These are phyloP conservation scores for Taphrina deformans DNA, from an alignment of 1,139 yeast genomes.

Conservation along the genomic window DNA sequence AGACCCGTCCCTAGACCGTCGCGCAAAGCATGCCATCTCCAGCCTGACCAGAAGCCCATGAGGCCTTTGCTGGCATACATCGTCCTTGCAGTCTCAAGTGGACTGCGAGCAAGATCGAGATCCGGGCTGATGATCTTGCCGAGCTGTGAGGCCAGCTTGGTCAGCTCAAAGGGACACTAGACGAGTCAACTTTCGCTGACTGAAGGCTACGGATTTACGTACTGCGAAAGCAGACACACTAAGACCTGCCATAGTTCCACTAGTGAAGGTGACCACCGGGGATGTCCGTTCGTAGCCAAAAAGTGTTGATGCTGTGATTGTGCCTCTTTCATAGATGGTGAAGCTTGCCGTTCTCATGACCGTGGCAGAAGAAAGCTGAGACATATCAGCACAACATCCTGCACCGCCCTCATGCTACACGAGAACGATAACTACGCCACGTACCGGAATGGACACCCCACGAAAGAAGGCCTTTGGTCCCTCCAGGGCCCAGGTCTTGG, in stretches of 20 bases:
- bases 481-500: constrained; percentile 58
- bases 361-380: constrained; percentile 57
- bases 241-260: constrained; percentile 32
- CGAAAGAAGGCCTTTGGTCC: constrained; percentile 73
- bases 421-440: not conserved
- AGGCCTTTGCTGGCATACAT: constrained; percentile 61
- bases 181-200: constrained; percentile 53
- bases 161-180: constrained; percentile 80
- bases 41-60: constrained; percentile 70
- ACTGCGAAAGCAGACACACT: constrained; percentile 54
- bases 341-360: constrained; percentile 67
- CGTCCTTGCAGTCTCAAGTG: constrained; percentile 2
- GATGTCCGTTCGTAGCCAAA: not conserved
- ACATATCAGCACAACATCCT: not conserved
- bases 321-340: constrained; percentile 59
- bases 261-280: constrained; percentile 31
- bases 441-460: constrained; percentile 66
- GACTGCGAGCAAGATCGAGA: constrained; percentile 1
- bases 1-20: constrained; percentile 73
- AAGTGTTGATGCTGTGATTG: constrained; percentile 50
- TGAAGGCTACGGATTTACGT: no score
- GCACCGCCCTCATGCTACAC: not conserved
- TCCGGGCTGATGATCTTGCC: constrained; percentile 50
- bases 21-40: constrained; percentile 60
- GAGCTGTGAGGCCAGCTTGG: constrained; percentile 78